Evolutionary conservation across 306 rosid genomes (phyloP).

Genomic region (Prunus padus): DNA sequence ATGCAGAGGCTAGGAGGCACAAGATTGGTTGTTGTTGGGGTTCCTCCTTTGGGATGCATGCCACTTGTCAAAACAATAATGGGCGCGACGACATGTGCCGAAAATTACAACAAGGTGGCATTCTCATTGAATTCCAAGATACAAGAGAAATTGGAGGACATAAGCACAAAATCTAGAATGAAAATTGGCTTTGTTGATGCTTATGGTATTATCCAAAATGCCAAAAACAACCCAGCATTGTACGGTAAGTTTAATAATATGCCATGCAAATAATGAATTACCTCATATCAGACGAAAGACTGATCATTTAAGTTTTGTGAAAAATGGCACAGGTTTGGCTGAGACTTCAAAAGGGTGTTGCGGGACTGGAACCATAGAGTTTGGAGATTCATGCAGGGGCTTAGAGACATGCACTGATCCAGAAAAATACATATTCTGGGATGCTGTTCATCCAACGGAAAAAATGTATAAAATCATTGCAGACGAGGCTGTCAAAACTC

Average conservation of each 20-base stretch:
- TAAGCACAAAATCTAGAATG: constrained; percentile 39
- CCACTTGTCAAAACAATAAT: constrained; percentile 50
- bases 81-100: constrained; percentile 33
- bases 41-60: constrained; percentile 68
- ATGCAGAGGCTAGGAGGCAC: constrained; percentile 52
- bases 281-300: background rate
- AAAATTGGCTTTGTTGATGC: constrained; percentile 44
- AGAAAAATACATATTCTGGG: constrained; percentile 67
- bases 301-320: background rate
- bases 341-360: constrained; percentile 69
- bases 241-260: constrained; percentile 56
- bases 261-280: no score
- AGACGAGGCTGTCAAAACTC: constrained; percentile 40
- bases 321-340: constrained; percentile 46
- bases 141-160: constrained; percentile 20
- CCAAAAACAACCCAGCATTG: constrained; percentile 39
- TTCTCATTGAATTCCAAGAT: constrained; percentile 52
- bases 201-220: constrained; percentile 38
- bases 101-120: constrained; percentile 40
- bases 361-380: constrained; percentile 64
- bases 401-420: constrained; percentile 49
- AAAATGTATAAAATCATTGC: constrained; percentile 62
- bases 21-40: constrained; percentile 54
- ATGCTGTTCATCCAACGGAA: constrained; percentile 79
- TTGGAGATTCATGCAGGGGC: constrained; percentile 65